Evolutionary conservation across 805 yeast genomes (phyloP), one percentile per base, ranked within the genome.

Genomic region (Ogataea haglerorum): DNA sequence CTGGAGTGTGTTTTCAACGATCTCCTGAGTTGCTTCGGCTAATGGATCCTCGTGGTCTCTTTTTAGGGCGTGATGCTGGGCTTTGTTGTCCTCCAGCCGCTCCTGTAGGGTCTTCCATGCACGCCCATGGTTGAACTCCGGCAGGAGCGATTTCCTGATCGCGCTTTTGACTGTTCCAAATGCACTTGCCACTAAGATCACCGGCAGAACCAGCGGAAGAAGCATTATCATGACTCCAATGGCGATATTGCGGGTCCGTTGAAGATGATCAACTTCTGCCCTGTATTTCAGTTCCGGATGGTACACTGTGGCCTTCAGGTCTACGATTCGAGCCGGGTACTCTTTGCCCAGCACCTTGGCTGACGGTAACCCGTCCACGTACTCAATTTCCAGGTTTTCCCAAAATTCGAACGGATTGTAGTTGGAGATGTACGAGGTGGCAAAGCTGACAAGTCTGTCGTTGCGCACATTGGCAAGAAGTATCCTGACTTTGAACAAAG

Each of bases 381-480:
- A 80, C 24, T 68, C 66, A 41, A 79, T 65, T 30, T 69, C 71
- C 36, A 75, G 58, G 14, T 57, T 55, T 34, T 72, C 72, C 72
- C 76, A 73, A 34, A 64, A 64, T n/a, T 67, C 64, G 57, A 88
- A 89, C 2, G 96, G 95, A 40, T 85, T 78, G 45, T 72, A 74
- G 22, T 80, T 72, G 3, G 91, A 72, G 43, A 91, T 82, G 60
- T 70, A 89, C 0, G 95, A 72, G 0, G 97, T 87, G 64, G 79
- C 85, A 60, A 88, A 91, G 12, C 91, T 82, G 6, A 90, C 98
- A 0, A 95, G 78, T 44, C 96, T 70, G 61, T 90, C 98, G 56
- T 85, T 81, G 41, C 80, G 72, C 17, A 82, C 73, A 62, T 91
- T 90, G 8, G 96, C 89, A 42, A 88, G 67, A 2, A 79, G 58